Conservation (phyloP, 169 alveolate species). For the Plasmodium gonderi region DNA sequence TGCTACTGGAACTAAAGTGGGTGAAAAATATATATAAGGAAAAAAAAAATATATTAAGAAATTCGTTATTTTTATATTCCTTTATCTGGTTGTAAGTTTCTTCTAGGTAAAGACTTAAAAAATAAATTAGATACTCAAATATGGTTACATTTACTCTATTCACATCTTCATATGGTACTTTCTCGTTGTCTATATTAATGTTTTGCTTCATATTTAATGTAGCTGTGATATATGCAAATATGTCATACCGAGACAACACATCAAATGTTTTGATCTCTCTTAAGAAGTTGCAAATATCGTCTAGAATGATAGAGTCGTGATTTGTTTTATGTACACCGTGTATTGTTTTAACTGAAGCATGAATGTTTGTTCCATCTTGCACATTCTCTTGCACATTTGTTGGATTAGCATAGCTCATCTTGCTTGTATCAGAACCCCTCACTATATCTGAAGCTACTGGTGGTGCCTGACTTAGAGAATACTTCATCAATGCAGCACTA, state of each 20-base stretch:
- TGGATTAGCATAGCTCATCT: too few species aligned
- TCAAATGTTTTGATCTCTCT: slow-evolving; percentile 7
- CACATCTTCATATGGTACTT: neutral
- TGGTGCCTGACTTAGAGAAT: neutral
- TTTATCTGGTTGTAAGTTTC: slow-evolving; percentile 58
- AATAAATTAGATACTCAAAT: slow-evolving; percentile 29
- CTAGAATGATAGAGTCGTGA: neutral
- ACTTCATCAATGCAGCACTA: neutral
- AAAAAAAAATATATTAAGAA: slow-evolving; percentile 38
- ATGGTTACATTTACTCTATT: neutral
- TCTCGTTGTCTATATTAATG: neutral
- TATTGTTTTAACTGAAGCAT: too few species aligned
- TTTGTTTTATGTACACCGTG: neutral
- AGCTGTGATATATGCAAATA: slow-evolving; percentile 43
- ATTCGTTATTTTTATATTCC: slow-evolving; percentile 24
- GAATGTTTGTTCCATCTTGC: too few species aligned
- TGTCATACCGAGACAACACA: slow-evolving; percentile 16
- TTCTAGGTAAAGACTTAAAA: slow-evolving; percentile 21
- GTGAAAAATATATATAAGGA: slow-evolving; percentile 37
- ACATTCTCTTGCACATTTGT: too few species aligned
- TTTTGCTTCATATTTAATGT: slow-evolving; percentile 1
- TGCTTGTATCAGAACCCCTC: too few species aligned
- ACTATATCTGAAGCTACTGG: too few species aligned
- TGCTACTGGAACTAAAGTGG: slow-evolving; percentile 23
- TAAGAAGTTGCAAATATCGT: neutral